A percentile compares a stretch with the other conserved stretches of the same genome.
These are phyloP conservation scores for Vickermania ingenoplastis DNA, from an alignment of 208 protist species.

Conservation along the genomic window DNA sequence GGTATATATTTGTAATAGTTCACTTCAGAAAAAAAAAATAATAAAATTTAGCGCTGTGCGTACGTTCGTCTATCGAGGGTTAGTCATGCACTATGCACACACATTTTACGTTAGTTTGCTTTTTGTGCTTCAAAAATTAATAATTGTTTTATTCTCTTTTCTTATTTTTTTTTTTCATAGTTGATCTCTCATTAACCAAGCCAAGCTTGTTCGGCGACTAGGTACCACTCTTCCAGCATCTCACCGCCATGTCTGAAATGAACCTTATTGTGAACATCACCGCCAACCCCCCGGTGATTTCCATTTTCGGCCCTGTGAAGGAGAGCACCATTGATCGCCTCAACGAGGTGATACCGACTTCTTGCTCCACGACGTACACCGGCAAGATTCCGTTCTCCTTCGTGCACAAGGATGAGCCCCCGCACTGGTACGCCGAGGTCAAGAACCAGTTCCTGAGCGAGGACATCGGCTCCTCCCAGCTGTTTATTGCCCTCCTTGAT, in stretches of 20 bases:
- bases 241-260: conserved; percentile 46
- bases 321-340: conserved; percentile 85
- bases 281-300: conserved; percentile 83
- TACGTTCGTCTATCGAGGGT: too few species aligned
- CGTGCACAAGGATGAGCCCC: conserved; percentile 61
- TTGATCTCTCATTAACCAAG: background rate
- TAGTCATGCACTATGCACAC: background rate
- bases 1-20: too few species aligned
- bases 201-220: too few species aligned
- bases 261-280: conserved; percentile 87
- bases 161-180: conserved; percentile 8
- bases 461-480: conserved; percentile 77
- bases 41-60: too few species aligned
- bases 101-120: background rate
- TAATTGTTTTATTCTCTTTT: conserved; percentile 3
- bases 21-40: too few species aligned
- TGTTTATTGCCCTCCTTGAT: conserved; percentile 75
- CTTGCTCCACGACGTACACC: conserved; percentile 80
- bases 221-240: background rate
- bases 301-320: conserved; percentile 82
- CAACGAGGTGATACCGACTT: conserved; percentile 68
- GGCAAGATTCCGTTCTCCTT: conserved; percentile 69
- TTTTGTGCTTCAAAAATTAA: background rate
- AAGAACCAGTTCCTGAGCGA: conserved; percentile 74
- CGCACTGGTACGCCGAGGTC: conserved; percentile 84